phyloP scores from a whole-genome alignment of 2,329 filamentous ascomycete species.

The Aspergillus unguis region DNA sequence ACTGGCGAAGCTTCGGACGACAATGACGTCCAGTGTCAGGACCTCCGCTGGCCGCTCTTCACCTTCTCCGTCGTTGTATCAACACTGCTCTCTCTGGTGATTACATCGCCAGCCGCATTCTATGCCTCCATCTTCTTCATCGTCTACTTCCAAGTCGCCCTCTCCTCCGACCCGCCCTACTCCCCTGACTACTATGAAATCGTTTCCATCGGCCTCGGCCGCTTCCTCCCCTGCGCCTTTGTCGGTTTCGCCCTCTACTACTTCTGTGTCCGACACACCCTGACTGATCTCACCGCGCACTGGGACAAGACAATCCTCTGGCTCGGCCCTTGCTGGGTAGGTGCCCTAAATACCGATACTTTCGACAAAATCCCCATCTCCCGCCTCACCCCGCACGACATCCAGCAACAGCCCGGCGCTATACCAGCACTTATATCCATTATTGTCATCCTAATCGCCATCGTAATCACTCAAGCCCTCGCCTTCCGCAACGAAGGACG shows the following conservation, averaged over 20 bases:
- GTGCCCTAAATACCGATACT: constrained; percentile 60
- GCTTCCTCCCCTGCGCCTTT: constrained; percentile 59
- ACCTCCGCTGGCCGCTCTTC: constrained; percentile 58
- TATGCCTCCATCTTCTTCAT: constrained; percentile 54
- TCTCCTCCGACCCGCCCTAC: constrained; percentile 58
- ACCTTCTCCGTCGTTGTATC: constrained; percentile 55
- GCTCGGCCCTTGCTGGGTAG: constrained; percentile 60
- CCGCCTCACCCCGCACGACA: constrained; percentile 59
- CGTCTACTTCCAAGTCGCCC: constrained; percentile 59
- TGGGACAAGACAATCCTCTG: constrained; percentile 60
- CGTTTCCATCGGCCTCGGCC: constrained; percentile 53
- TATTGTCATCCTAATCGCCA: constrained; percentile 48
- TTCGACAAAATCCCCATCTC: constrained; percentile 62
- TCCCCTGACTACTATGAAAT: constrained; percentile 54
- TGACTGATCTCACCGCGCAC: constrained; percentile 53
- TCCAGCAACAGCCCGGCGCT: constrained; percentile 59
- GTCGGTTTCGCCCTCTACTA: constrained; percentile 57
- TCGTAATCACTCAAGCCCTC: constrained; percentile 56
- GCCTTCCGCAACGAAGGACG: constrained; percentile 56
- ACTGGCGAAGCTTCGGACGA: constrained; percentile 27
- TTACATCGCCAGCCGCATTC: constrained; percentile 54
- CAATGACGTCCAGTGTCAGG: constrained; percentile 43
- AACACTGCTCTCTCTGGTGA: constrained; percentile 54
- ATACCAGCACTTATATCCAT: constrained; percentile 56
- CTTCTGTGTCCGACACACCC: constrained; percentile 50